Evolutionary conservation across 495 filamentous ascomycete genomes (phyloP).

Genomic region (Xylona heveae): DNA sequence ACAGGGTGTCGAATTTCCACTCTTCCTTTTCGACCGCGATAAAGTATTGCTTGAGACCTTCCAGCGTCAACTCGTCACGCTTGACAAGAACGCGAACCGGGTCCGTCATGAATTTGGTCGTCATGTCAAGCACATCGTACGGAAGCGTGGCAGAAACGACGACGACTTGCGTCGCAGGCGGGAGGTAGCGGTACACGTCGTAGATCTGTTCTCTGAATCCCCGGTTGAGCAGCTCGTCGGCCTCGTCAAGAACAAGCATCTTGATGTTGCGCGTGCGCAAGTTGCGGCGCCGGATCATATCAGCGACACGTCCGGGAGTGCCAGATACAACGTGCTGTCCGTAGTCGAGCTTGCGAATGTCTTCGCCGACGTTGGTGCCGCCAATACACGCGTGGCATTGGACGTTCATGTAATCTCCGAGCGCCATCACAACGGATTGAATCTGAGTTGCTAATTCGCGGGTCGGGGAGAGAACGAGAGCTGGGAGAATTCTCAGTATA

Average conservation of each 20-base stretch:
- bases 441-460: constrained; percentile 97
- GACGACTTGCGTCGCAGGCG: constrained; percentile 90
- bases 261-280: constrained; percentile 90
- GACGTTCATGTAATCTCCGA: constrained; percentile 99
- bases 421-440: constrained; percentile 88
- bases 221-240: constrained; percentile 72
- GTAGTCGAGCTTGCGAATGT: constrained; percentile 91
- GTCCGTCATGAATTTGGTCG: constrained; percentile 99
- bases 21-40: constrained; percentile 99
- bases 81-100: constrained; percentile 98
- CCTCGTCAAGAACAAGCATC: constrained; percentile 97
- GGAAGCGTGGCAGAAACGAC: constrained; percentile 94
- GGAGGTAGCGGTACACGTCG: constrained; percentile 93
- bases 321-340: constrained; percentile 97
- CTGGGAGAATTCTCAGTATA: constrained; percentile 17
- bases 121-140: constrained; percentile 97
- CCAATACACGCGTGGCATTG: constrained; percentile 98
- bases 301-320: constrained; percentile 85
- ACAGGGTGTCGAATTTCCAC: constrained; percentile 99
- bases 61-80: constrained; percentile 95
- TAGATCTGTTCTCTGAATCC: constrained; percentile 99
- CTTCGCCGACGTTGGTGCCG: constrained; percentile 89
- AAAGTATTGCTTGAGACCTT: constrained; percentile 98
- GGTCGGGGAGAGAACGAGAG: constrained; percentile 90
- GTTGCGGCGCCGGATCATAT: constrained; percentile 96